Evolutionary conservation across 2,329 filamentous ascomycete genomes (phyloP), one percentile per base, ranked within the genome.

Genomic region (Basipetospora chlamydospora): DNA sequence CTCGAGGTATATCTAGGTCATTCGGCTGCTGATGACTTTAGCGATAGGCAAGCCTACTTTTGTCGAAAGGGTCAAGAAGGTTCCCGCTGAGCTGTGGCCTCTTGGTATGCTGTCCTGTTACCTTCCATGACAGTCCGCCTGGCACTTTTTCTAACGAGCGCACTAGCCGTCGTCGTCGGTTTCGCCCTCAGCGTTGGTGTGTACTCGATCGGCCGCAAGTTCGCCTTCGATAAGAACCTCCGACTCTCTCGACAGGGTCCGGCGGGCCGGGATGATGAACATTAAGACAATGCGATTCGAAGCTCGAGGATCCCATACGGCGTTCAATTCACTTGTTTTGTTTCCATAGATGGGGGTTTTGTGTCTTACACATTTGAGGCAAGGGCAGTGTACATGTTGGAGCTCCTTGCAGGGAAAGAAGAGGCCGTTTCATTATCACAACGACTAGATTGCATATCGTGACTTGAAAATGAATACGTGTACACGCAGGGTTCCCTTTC

Each of bases 71-170:
- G 13, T 30, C 18, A 37, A 37, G 35, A 77, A 78, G 64, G 80
- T 96, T 55, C 90, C 90, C 49, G 77, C 85, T 49, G 90, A 98
- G 72, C 72, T 98, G 73, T 76, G 87, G 50, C 90, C 90, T 54
- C 80, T 98, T 51, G 87, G 87, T 93, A 78, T 60, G 41, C 32
- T 31, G 3, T 26, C 26, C 34, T n/a, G 21, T 17, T 33, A 11
- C n/a, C n/a, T n/a, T n/a, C n/a, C n/a, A n/a, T n/a, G n/a, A n/a
- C n/a, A n/a, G n/a, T n/a, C n/a, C n/a, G n/a, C n/a, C n/a, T n/a
- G n/a, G n/a, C n/a, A n/a, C n/a, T n/a, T n/a, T n/a, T n/a, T n/a
- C 49, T 54, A 49, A 59, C 46, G 41, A 11, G 39, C 32, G 39
- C 30, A 42, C 43, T 47, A 90, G 86, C 81, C 59, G 64, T 90